phyloP scores from a whole-genome alignment of 2,329 filamentous ascomycete species.

The Alternaria sp. region DNA sequence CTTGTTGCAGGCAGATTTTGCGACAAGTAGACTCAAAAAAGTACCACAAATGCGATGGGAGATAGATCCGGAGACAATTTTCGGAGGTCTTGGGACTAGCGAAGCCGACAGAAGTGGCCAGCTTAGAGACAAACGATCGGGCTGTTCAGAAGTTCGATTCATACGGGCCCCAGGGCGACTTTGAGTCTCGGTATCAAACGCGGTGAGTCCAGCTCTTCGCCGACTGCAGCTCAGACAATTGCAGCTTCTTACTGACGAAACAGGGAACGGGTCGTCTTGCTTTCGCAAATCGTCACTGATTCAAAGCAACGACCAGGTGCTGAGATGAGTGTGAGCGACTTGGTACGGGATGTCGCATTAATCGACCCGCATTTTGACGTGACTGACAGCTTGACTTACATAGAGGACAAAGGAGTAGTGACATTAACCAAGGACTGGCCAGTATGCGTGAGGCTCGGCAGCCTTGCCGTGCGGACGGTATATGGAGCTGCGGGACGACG shows the following conservation, averaged over 20 bases:
- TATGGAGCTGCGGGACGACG: conserved; percentile 24
- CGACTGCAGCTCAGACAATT: conserved; percentile 35
- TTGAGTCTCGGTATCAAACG: conserved; percentile 43
- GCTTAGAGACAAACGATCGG: conserved; percentile 43
- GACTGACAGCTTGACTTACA: conserved; percentile 44
- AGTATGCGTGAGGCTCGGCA: conserved; percentile 34
- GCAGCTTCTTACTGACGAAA: conserved; percentile 39
- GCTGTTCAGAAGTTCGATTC: conserved; percentile 44
- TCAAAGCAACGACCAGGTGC: conserved; percentile 46
- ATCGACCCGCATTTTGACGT: conserved; percentile 39
- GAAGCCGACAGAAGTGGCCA: conserved; percentile 33
- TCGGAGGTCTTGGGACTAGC: conserved; percentile 40
- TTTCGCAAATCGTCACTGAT: conserved; percentile 39
- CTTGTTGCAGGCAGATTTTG: conserved; percentile 32
- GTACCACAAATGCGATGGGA: conserved; percentile 24
- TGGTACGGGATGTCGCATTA: conserved; percentile 41
- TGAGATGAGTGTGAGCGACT: conserved; percentile 44
- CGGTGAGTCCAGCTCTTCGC: conserved; percentile 34
- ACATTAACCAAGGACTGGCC: conserved; percentile 38
- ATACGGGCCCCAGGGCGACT: conserved; percentile 46
- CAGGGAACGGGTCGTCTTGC: conserved; percentile 34
- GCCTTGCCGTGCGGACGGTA: conserved; percentile 30
- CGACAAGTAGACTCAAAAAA: conserved; percentile 25
- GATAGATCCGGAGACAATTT: conserved; percentile 29
- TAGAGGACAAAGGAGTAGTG: conserved; percentile 45